Percentiles rank a stretch among this genome's conserved stretches.
phyloP scores from a whole-genome alignment of 108 stramenopile species.

The Cyclotella kingstonii region DNA sequence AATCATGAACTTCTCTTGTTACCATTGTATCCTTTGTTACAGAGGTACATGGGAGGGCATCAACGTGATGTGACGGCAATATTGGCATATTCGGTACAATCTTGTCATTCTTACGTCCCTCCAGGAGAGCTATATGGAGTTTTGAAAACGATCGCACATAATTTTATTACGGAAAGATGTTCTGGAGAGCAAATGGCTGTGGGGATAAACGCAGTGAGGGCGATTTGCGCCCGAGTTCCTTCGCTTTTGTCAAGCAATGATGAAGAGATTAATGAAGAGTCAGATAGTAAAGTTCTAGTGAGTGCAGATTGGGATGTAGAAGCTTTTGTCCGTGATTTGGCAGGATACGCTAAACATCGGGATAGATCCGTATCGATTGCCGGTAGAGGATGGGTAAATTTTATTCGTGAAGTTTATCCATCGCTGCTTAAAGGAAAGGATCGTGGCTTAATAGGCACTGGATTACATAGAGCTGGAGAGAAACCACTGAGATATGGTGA shows the following conservation, averaged over 20 bases:
- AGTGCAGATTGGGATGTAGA: constrained; percentile 75
- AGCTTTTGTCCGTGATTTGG: constrained; percentile 95
- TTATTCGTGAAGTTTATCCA: constrained; percentile 92
- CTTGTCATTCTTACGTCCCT: constrained; percentile 94
- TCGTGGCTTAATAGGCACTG: constrained; percentile 84
- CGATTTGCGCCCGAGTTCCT: constrained; percentile 87
- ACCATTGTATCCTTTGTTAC: constrained; percentile 91
- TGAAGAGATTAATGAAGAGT: constrained; percentile 33
- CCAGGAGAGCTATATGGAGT: constrained; percentile 92
- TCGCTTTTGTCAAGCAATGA: constrained; percentile 79
- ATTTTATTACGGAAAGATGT: constrained; percentile 90
- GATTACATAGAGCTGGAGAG: constrained; percentile 71
- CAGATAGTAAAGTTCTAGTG: constrained; percentile 3
- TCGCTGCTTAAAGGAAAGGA: constrained; percentile 87
- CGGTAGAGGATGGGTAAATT: constrained; percentile 88
- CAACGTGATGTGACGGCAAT: constrained; percentile 93
- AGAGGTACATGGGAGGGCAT: constrained; percentile 93
- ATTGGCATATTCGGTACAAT: constrained; percentile 94
- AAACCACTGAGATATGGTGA: constrained; percentile 90
- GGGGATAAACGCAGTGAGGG: constrained; percentile 94
- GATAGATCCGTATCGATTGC: constrained; percentile 95
- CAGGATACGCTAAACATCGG: constrained; percentile 84
- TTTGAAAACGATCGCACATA: constrained; percentile 89
- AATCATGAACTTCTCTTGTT: constrained; percentile 91
- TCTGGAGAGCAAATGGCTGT: constrained; percentile 95